Evolutionary conservation across 225 moss, liverwort and hornwort species (phyloP).

Genomic region (Marchantia polymorpha): DNA sequence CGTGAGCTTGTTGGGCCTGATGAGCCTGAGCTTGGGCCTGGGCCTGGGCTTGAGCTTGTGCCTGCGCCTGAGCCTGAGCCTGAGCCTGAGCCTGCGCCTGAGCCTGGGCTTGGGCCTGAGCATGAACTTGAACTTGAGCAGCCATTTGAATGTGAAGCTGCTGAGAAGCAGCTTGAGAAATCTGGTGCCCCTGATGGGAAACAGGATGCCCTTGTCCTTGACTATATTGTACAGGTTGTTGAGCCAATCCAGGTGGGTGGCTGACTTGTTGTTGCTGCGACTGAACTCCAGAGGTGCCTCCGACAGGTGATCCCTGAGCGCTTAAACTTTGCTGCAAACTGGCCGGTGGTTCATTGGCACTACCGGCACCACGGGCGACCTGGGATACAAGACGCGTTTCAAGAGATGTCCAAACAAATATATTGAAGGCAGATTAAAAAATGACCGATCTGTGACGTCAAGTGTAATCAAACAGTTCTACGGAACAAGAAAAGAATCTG

Average conservation of each 20-base stretch:
- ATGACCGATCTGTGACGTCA: too few relatives aligned
- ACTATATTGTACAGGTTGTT: conserved; percentile 31
- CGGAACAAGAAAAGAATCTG: too few relatives aligned
- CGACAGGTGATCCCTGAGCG: conserved; percentile 44
- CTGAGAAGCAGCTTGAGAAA: conserved; percentile 36
- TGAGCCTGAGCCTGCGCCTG: conserved; percentile 30
- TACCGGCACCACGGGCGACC: conserved; percentile 29
- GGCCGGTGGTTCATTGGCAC: conserved; percentile 28
- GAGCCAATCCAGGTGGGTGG: conserved; percentile 47
- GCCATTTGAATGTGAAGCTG: conserved; percentile 44
- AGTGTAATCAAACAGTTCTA: too few relatives aligned
- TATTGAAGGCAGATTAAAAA: too few relatives aligned
- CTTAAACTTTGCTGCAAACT: conserved; percentile 26
- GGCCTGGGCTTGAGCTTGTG: conserved; percentile 19
- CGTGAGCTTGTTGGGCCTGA: conserved; percentile 46
- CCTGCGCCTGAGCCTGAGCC: conserved; percentile 34
- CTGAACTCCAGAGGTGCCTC: conserved; percentile 33
- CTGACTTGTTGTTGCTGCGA: conserved; percentile 53
- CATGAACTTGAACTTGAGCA: conserved; percentile 21
- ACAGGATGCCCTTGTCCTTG: conserved; percentile 36
- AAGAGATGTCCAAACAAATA: too few relatives aligned
- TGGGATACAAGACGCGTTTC: conserved; percentile 2
- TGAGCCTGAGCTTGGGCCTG: conserved; percentile 33
- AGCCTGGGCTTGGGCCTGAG: conserved; percentile 28
- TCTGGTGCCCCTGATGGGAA: conserved; percentile 35